These are phyloP conservation scores for Ramalina peruviana DNA, from an alignment of 495 filamentous ascomycete species.

Conservation along the genomic window DNA sequence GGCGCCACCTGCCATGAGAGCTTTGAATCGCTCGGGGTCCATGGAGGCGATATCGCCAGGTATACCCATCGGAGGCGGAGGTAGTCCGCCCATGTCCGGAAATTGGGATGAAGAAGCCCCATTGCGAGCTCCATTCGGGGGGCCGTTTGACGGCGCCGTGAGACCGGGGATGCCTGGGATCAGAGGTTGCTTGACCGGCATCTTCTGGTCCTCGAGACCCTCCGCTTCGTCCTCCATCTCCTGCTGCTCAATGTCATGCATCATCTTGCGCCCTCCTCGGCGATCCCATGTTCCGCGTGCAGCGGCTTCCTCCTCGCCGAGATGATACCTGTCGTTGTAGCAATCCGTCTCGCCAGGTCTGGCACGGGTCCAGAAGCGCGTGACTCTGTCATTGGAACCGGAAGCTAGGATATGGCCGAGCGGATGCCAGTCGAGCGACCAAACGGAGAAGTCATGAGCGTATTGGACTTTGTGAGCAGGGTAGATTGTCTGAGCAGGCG, in stretches of 20 bases:
- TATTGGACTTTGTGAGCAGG: slow-evolving; percentile 74
- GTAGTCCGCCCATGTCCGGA: slow-evolving; percentile 33
- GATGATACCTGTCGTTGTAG: slow-evolving; percentile 83
- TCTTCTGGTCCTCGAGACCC: slow-evolving; percentile 86
- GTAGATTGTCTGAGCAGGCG: slow-evolving; percentile 72
- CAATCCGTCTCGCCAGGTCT: slow-evolving; percentile 73
- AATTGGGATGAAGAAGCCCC: slow-evolving; percentile 25
- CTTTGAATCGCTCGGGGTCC: slow-evolving; percentile 35
- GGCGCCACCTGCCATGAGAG: slow-evolving; percentile 29
- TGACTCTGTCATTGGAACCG: slow-evolving; percentile 94
- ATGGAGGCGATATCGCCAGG: slow-evolving; percentile 42
- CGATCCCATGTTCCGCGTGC: slow-evolving; percentile 86
- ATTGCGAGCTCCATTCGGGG: slow-evolving; percentile 27
- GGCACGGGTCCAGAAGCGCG: slow-evolving; percentile 85
- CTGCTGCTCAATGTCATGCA: slow-evolving; percentile 83
- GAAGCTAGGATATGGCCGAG: slow-evolving; percentile 93
- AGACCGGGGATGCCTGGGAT: slow-evolving; percentile 40
- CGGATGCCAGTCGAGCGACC: slow-evolving; percentile 95
- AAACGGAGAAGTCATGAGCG: slow-evolving; percentile 87
- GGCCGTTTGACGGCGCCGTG: slow-evolving; percentile 21
- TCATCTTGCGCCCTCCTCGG: slow-evolving; percentile 59
- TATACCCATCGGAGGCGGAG: slow-evolving; percentile 34
- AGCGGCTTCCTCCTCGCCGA: slow-evolving; percentile 85
- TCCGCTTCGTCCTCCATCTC: slow-evolving; percentile 88
- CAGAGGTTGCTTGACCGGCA: slow-evolving; percentile 38